Evolutionary conservation across 2,329 filamentous ascomycete species (phyloP).

Genomic region (Colletotrichum sp.): DNA sequence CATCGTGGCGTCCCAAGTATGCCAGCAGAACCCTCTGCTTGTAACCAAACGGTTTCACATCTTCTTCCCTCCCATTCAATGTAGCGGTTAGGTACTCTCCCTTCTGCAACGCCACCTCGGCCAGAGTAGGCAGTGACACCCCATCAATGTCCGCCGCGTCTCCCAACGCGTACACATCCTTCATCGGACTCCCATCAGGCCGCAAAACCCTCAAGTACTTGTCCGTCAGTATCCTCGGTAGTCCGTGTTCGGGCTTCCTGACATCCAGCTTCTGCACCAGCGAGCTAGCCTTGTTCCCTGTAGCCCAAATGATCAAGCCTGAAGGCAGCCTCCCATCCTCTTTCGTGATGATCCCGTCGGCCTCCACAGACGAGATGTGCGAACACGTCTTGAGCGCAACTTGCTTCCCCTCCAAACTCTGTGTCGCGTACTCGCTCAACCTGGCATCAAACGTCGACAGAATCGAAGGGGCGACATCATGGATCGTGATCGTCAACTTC

Average conservation of each 20-base stretch:
- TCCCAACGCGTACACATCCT: conserved; percentile 1
- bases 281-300: conserved; percentile 68
- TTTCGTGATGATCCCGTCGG: conserved; percentile 98
- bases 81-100: neutral
- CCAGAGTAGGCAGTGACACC: conserved; percentile 1
- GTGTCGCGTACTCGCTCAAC: conserved; percentile 86
- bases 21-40: conserved; percentile 6
- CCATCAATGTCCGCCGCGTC: conserved; percentile 9
- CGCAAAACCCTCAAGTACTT: neutral
- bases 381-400: neutral
- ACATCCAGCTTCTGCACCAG: conserved; percentile 1
- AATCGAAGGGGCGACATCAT: conserved; percentile 95
- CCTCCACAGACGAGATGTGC: neutral
- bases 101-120: conserved; percentile 14
- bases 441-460: conserved; percentile 99
- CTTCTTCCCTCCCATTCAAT: neutral
- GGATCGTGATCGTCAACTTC: conserved; percentile 95
- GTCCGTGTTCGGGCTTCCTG: neutral
- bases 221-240: conserved; percentile 6
- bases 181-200: conserved; percentile 4
- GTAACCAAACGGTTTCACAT: neutral
- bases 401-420: conserved; percentile 1
- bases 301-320: conserved; percentile 96
- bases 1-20: conserved; percentile 6
- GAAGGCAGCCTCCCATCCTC: conserved; percentile 86